Conservation (phyloP, 768 basidiomycete genomes). For the Amanita molliuscula region DNA sequence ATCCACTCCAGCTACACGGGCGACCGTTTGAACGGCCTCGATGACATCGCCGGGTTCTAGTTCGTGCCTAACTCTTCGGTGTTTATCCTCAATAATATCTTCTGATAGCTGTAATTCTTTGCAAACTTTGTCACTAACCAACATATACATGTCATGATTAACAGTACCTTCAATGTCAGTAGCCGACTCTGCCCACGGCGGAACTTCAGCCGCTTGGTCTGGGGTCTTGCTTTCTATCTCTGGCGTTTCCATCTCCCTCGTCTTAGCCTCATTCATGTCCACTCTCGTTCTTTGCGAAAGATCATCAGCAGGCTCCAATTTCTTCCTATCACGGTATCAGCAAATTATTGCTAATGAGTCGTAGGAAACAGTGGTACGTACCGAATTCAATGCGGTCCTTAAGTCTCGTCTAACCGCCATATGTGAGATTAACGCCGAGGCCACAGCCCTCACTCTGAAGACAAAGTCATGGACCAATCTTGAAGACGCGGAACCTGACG, state of each 20-base stretch:
- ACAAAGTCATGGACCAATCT: conserved; percentile 52
- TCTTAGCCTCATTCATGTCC: conserved; percentile 16
- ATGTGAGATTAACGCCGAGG: conserved; percentile 36
- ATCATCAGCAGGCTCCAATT: conserved; percentile 55
- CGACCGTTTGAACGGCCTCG: conserved; percentile 78
- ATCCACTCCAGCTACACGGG: conserved; percentile 83
- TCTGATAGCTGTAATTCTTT: conserved; percentile 54
- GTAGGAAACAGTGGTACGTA: conserved; percentile 17
- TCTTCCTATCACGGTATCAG: conserved; percentile 40
- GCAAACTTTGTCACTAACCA: conserved; percentile 2
- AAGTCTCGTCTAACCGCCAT: conserved; percentile 88
- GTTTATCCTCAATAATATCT: conserved; percentile 81
- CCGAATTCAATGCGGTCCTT: conserved; percentile 84
- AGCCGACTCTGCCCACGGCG: conserved; percentile 62
- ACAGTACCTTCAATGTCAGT: conserved; percentile 49
- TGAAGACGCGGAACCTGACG: conserved; percentile 53
- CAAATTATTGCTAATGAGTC: not conserved
- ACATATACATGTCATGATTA: not conserved
- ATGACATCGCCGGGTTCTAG: conserved; percentile 86
- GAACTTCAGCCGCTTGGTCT: conserved; percentile 45
- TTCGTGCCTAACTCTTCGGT: conserved; percentile 77
- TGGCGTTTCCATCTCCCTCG: conserved; percentile 39
- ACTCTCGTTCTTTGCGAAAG: conserved; percentile 35
- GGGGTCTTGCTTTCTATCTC: conserved; percentile 32
- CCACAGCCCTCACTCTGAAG: conserved; percentile 81